These are phyloP conservation scores for Podospora comata DNA, from an alignment of 495 filamentous ascomycete species.

Conservation along the genomic window DNA sequence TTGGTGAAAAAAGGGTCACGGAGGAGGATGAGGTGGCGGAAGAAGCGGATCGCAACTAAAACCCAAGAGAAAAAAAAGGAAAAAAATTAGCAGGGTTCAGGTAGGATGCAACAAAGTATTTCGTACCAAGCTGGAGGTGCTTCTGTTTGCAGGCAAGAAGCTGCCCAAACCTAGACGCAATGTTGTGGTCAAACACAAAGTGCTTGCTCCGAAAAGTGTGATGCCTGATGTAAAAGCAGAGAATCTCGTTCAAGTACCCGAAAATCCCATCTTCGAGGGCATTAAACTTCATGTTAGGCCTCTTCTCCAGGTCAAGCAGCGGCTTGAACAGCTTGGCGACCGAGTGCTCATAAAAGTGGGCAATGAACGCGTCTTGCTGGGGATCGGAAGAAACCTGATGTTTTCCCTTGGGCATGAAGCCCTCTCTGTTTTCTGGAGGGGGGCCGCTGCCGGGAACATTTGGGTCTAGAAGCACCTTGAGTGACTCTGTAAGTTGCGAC, in stretches of 20 bases:
- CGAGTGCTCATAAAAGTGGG: constrained; percentile 85
- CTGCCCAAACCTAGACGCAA: constrained; percentile 77
- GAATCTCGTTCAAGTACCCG: constrained; percentile 86
- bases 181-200: constrained; percentile 77
- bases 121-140: constrained; percentile 84
- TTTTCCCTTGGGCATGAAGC: constrained; percentile 57
- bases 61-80: neutral
- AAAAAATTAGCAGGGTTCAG: constrained; percentile 13
- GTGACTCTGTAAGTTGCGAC: constrained; percentile 90
- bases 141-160: constrained; percentile 84
- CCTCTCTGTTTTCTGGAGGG: constrained; percentile 61
- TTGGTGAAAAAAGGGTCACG: constrained; percentile 91
- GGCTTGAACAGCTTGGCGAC: constrained; percentile 84
- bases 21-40: constrained; percentile 79
- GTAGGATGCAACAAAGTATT: neutral
- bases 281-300: constrained; percentile 50
- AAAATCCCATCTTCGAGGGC: constrained; percentile 85
- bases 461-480: constrained; percentile 93
- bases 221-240: constrained; percentile 90
- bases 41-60: constrained; percentile 89
- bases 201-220: constrained; percentile 83
- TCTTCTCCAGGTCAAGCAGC: constrained; percentile 73
- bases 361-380: constrained; percentile 81
- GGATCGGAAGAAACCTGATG: constrained; percentile 51
- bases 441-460: constrained; percentile 37